A percentile compares a stretch with the other conserved stretches of the same genome.
Evolutionary conservation across 1,284 basidiomycete genomes (phyloP).

Genomic region (Nidula niveotomentosa): DNA sequence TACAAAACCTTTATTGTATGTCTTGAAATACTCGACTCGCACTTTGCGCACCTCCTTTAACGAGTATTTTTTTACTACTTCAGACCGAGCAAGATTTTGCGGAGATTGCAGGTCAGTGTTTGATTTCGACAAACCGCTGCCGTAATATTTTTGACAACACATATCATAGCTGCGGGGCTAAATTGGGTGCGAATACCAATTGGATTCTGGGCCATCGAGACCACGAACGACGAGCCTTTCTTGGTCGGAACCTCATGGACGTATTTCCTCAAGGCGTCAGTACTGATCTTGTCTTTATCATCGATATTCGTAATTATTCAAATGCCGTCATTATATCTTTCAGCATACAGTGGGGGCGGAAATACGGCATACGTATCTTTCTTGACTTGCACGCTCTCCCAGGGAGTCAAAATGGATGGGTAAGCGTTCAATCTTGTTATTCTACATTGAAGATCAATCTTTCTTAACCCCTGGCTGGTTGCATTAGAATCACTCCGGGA

Average conservation of each 20-base stretch:
- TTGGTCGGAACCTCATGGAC: conserved; percentile 55
- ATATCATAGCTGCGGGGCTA: conserved; percentile 53
- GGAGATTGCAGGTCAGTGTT: conserved; percentile 59
- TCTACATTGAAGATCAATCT: background rate
- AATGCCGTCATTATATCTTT: background rate
- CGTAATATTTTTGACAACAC: background rate
- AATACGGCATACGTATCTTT: conserved; percentile 90
- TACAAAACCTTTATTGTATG: conserved; percentile 81
- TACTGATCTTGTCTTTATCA: background rate
- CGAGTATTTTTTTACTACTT: background rate
- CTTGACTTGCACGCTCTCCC: conserved; percentile 79
- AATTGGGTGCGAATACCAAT: conserved; percentile 82
- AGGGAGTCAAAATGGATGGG: conserved; percentile 76
- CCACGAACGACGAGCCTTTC: conserved; percentile 57
- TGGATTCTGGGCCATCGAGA: conserved; percentile 82
- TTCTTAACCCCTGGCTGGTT: background rate
- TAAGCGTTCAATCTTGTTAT: conserved; percentile 15
- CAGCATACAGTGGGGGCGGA: conserved; percentile 85
- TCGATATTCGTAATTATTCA: conserved; percentile 13
- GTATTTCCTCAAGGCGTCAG: conserved; percentile 40
- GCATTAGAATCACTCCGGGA: conserved; percentile 42
- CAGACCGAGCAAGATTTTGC: conserved; percentile 81
- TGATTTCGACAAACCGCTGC: background rate
- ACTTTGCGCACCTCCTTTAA: background rate
- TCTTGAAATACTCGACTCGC: conserved; percentile 13